Evolutionary conservation across 768 basidiomycete species (phyloP).

Genomic region (Porpolomopsis calyptriformis): DNA sequence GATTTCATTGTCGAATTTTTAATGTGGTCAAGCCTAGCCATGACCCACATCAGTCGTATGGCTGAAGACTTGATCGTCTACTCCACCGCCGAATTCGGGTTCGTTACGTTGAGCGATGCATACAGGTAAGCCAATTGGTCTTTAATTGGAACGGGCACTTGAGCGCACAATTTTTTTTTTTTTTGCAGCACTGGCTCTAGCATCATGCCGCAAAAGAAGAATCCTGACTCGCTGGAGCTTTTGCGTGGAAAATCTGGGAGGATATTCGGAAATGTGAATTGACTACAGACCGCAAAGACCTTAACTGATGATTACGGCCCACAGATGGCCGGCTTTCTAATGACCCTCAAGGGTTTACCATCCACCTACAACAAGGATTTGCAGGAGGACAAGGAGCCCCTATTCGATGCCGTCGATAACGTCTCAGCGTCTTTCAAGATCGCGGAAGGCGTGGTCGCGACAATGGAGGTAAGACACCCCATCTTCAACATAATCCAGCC

Average conservation of each 20-base stretch:
- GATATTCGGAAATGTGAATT: constrained; percentile 77
- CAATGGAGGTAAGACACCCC: constrained; percentile 54
- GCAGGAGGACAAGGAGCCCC: constrained; percentile 96
- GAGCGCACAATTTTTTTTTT: too few species aligned
- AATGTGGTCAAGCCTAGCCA: constrained; percentile 89
- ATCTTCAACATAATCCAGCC: background rate
- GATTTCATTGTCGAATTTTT: constrained; percentile 97
- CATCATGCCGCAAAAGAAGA: constrained; percentile 99
- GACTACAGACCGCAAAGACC: background rate
- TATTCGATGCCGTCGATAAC: constrained; percentile 91
- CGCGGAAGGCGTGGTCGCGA: constrained; percentile 88
- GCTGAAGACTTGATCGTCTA: constrained; percentile 96
- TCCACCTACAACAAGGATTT: constrained; percentile 99
- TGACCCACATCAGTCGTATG: constrained; percentile 89
- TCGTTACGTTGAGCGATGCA: constrained; percentile 91
- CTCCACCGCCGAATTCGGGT: constrained; percentile 95
- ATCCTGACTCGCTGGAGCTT: constrained; percentile 92
- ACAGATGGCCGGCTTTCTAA: constrained; percentile 94
- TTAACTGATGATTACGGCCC: constrained; percentile 3
- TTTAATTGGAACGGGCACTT: background rate
- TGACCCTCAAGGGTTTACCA: constrained; percentile 94
- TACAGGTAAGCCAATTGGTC: constrained; percentile 56
- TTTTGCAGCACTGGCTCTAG: constrained; percentile 89
- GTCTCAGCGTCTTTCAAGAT: constrained; percentile 82
- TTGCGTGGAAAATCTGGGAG: constrained; percentile 93